Evolutionary conservation across 2,329 filamentous ascomycete genomes (phyloP).

Genomic region (Lachnellula hyalina): DNA sequence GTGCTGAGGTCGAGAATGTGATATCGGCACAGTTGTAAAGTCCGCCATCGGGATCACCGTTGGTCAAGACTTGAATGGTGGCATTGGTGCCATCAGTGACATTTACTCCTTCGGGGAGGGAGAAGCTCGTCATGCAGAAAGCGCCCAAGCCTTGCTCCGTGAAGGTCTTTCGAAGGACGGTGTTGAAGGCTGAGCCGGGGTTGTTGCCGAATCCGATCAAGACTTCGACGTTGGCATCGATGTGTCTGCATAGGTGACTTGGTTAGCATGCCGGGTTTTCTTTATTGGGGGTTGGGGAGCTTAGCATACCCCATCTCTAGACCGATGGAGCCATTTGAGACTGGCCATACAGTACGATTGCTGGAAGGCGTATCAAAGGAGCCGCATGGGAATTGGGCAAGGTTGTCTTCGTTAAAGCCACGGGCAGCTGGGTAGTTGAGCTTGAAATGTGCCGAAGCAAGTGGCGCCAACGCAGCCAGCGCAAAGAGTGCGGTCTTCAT

Average conservation of each 20-base stretch:
- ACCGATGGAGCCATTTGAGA: slow-evolving; percentile 46
- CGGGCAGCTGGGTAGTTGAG: slow-evolving; percentile 48
- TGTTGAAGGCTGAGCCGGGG: slow-evolving; percentile 23
- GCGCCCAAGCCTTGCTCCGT: slow-evolving; percentile 38
- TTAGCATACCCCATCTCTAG: slow-evolving; percentile 38
- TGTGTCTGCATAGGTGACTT: slow-evolving; percentile 33
- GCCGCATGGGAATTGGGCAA: slow-evolving; percentile 37
- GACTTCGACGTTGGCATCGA: slow-evolving; percentile 25
- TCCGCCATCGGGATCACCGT: slow-evolving; percentile 52
- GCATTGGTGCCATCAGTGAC: slow-evolving; percentile 57
- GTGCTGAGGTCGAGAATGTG: slow-evolving; percentile 52
- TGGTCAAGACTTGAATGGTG: slow-evolving; percentile 66
- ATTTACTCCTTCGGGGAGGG: slow-evolving; percentile 42
- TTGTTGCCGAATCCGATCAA: slow-evolving; percentile 21
- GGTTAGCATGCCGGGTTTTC: not conserved
- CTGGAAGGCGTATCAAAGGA: slow-evolving; percentile 39
- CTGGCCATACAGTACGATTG: slow-evolving; percentile 43
- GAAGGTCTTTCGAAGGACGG: slow-evolving; percentile 20
- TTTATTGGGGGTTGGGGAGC: not conserved
- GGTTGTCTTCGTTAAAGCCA: slow-evolving; percentile 39
- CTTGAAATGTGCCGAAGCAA: slow-evolving; percentile 50
- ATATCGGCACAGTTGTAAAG: slow-evolving; percentile 76
- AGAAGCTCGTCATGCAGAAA: slow-evolving; percentile 61
- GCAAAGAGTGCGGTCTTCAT: slow-evolving; percentile 28
- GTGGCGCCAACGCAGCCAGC: slow-evolving; percentile 34